Base-by-base conservation (phyloP, 805 yeast species). In the Pichia scutulata region DNA sequence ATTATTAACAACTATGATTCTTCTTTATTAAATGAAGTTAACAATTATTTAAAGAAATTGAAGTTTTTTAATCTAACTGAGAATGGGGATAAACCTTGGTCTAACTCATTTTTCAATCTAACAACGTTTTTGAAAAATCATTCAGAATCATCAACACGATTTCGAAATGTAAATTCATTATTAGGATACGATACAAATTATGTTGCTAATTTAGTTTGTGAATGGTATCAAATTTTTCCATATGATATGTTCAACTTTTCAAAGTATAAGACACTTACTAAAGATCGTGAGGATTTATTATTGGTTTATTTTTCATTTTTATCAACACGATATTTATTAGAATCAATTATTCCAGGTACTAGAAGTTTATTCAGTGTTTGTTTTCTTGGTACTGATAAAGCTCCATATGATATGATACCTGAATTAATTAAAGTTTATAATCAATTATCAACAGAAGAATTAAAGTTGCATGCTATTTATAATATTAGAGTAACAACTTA, bases 211-310 rank as follows among this genome's bases (percentile, higher is more conserved):
- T 24, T 47, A n/a, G 19, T 47, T 25, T 42, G 36, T 37, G 50
- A 47, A 37, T 47, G 50, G 50, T 42, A 42, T 26, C 50, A 47
- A 37, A 47, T 47, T 19, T 42, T 43, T 13, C 50, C 50, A 25
- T 42, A 42, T 39, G 39, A 47, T 37, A 37, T 47, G 19, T 23
- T 36, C 9, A 42, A 47, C 39, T 16, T 41, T 2, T 18, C n/a
- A 8, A n/a, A 37, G 5, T 21, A 21, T 7, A 39, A 25, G 21
- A 14, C 10, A 7, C n/a, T 14, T 14, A 30, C 23, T 42, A 21
- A 23, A 23, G 46, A 47, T 36, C 24, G 10, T 24, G 41, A 47
- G 14, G 24, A n/a, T 19, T 13, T 33, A 14, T 19, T 41, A 12
- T 19, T 47, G 3, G 8, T 47, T 41, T 22, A 36, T 16, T 42